These are phyloP conservation scores for Orbilia ellipsospora DNA, from an alignment of 2,329 filamentous ascomycete species.

Conservation along the genomic window DNA sequence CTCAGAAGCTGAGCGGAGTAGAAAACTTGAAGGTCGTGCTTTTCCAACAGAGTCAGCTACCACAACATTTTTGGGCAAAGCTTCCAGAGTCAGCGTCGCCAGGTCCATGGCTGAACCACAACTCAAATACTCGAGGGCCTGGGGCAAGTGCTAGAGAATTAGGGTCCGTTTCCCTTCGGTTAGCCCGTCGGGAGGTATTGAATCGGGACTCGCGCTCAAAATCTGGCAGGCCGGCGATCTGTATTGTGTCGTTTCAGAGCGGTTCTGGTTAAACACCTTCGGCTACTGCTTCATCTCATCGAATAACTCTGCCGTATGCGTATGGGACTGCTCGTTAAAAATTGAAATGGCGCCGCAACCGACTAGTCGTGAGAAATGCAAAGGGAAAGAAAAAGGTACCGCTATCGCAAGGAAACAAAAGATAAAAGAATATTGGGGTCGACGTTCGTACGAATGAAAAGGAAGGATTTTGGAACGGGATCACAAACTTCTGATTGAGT, in stretches of 20 bases:
- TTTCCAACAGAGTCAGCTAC: conserved; percentile 50
- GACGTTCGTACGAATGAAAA: not conserved
- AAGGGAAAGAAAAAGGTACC: not conserved
- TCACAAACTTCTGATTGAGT: not conserved
- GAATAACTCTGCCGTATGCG: conserved; percentile 52
- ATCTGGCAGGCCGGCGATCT: conserved; percentile 43
- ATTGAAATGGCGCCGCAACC: conserved; percentile 24
- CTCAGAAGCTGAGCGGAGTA: conserved; percentile 50
- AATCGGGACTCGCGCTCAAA: conserved; percentile 39
- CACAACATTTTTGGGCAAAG: conserved; percentile 54
- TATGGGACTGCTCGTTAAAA: conserved; percentile 43
- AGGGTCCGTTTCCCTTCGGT: conserved; percentile 20
- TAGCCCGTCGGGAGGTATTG: conserved; percentile 37
- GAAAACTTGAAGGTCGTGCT: conserved; percentile 45
- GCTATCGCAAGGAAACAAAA: not conserved
- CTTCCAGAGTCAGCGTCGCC: conserved; percentile 52
- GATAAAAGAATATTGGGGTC: not conserved
- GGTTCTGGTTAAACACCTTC: conserved; percentile 48
- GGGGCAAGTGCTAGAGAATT: conserved; percentile 23
- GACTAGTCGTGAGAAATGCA: not conserved
- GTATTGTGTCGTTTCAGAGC: conserved; percentile 46
- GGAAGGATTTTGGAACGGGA: conserved; percentile 2
- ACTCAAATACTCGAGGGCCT: conserved; percentile 30
- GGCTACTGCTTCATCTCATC: conserved; percentile 55
- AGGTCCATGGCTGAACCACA: conserved; percentile 43